Conservation (phyloP, 2,329 filamentous ascomycete species). For the Phaeosphaeriaceae sp. region DNA sequence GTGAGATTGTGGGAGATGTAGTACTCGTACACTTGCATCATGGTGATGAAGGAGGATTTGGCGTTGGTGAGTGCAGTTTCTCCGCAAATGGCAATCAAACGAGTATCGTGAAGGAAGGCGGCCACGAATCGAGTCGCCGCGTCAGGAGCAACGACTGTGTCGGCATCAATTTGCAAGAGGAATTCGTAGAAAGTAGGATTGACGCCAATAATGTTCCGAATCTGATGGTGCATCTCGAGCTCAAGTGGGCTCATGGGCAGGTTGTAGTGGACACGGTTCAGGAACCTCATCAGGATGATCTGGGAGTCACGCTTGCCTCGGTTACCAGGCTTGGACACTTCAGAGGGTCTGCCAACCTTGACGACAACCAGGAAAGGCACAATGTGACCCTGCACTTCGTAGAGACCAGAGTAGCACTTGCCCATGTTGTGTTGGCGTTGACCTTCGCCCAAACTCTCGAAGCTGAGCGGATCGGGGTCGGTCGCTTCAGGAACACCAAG, state of each 20-base stretch:
- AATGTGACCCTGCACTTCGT: conserved; percentile 97
- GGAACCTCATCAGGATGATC: conserved; percentile 98
- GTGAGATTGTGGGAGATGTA: conserved; percentile 97
- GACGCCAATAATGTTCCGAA: conserved; percentile 97
- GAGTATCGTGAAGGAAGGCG: conserved; percentile 88
- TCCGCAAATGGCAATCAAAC: conserved; percentile 91
- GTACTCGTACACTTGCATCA: conserved; percentile 99
- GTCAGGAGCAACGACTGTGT: conserved; percentile 90
- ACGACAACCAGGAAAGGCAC: conserved; percentile 97
- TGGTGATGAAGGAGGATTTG: conserved; percentile 91
- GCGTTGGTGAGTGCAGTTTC: conserved; percentile 94
- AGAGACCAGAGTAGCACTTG: conserved; percentile 96
- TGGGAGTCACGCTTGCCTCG: conserved; percentile 99
- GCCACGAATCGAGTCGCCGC: conserved; percentile 92
- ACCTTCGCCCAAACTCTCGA: conserved; percentile 94
- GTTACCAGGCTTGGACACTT: conserved; percentile 80
- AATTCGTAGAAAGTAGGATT: conserved; percentile 99
- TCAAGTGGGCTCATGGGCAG: conserved; percentile 94
- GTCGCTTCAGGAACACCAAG: conserved; percentile 91
- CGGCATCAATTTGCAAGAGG: conserved; percentile 94
- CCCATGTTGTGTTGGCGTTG: conserved; percentile 99
- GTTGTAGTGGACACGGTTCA: conserved; percentile 99
- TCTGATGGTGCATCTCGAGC: conserved; percentile 98
- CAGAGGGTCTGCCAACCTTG: conserved; percentile 89
- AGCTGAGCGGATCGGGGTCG: conserved; percentile 94